Percentiles rank a stretch among this genome's conserved stretches.
phyloP scores from a whole-genome alignment of 306 rosid species.

The Sicyos edulis region DNA sequence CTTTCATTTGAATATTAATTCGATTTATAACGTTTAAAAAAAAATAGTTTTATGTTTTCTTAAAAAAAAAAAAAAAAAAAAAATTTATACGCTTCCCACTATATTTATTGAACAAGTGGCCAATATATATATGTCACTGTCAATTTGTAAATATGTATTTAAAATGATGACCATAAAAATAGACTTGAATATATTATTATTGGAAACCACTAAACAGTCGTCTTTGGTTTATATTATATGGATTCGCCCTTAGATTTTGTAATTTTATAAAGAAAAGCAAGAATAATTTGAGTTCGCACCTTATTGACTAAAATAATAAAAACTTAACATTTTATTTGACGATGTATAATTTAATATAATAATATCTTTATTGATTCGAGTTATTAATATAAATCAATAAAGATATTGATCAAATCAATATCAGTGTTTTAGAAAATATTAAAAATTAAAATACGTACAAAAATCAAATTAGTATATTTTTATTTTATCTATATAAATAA shows the following conservation, averaged over 20 bases:
- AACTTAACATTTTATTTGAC: no score
- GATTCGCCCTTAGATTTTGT: neutral
- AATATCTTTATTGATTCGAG: no score
- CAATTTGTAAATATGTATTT: neutral
- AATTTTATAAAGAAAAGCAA: neutral
- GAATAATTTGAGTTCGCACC: neutral
- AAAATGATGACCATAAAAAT: neutral
- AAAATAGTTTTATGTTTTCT: no score
- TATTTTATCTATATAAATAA: no score
- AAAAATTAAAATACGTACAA: no score
- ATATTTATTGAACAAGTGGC: slow-evolving; percentile 3
- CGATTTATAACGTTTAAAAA: neutral
- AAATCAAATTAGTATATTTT: no score
- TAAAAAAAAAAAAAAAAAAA: no score
- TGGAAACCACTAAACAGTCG: neutral
- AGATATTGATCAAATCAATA: no score
- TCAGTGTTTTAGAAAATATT: no score
- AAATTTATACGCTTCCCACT: neutral
- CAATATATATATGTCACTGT: neutral
- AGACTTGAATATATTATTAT: neutral
- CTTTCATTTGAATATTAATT: neutral
- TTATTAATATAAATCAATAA: no score
- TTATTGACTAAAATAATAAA: neutral
- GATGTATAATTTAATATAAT: no score
- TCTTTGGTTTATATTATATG: neutral